Evolutionary conservation across 768 basidiomycete species (phyloP).

Genomic region (Chalciporus chontae): DNA sequence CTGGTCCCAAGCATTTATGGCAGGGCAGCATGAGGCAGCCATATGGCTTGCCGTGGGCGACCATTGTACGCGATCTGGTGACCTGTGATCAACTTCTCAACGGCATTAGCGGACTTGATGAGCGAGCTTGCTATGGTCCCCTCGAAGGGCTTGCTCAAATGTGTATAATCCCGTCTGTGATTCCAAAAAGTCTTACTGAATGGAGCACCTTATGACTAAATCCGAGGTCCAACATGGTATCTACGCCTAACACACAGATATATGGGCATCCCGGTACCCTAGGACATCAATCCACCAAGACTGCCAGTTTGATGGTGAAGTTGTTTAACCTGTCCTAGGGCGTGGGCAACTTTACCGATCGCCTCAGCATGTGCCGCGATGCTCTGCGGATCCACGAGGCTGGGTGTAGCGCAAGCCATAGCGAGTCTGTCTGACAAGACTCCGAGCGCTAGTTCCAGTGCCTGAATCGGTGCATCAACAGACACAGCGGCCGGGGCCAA

Average conservation of each 20-base stretch:
- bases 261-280: neutral
- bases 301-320: constrained; percentile 40
- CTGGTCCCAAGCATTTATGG: constrained; percentile 27
- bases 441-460: constrained; percentile 52
- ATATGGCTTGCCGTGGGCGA: constrained; percentile 32
- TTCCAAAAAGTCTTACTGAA: too few species aligned
- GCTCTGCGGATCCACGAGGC: constrained; percentile 41
- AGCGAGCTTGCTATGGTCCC: constrained; percentile 4
- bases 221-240: too few species aligned
- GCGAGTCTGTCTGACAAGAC: constrained; percentile 50
- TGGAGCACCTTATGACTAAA: too few species aligned
- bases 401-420: constrained; percentile 37
- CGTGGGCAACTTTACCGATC: constrained; percentile 60
- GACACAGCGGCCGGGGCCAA: constrained; percentile 10
- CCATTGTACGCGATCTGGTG: neutral
- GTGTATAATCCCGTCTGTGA: too few species aligned
- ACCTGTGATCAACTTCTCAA: constrained; percentile 2
- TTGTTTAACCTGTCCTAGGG: constrained; percentile 56
- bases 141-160: too few species aligned
- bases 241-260: neutral
- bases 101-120: constrained; percentile 1
- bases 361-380: constrained; percentile 65
- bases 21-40: constrained; percentile 27
- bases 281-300: constrained; percentile 13
- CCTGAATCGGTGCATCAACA: constrained; percentile 34